Conservation (phyloP, 2,329 filamentous ascomycete species). For the Penicillium decumbens region DNA sequence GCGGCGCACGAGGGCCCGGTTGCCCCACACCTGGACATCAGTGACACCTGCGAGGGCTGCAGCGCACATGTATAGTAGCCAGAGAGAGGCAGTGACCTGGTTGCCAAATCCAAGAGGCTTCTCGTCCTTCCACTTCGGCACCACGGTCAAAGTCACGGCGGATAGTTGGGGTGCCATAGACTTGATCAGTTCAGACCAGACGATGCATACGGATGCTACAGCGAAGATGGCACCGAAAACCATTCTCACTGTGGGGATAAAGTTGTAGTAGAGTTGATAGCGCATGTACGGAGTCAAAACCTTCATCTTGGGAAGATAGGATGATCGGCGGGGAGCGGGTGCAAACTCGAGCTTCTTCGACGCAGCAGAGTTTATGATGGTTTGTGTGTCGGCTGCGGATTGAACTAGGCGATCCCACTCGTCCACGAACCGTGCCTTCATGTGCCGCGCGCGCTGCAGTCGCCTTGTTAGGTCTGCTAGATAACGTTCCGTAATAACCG, state of each 20-base stretch:
- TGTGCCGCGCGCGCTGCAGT: conserved; percentile 75
- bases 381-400: conserved; percentile 69
- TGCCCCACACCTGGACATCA: conserved; percentile 96
- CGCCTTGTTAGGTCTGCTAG: conserved; percentile 83
- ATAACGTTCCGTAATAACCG: conserved; percentile 88
- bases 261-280: conserved; percentile 68
- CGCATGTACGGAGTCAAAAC: conserved; percentile 76
- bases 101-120: conserved; percentile 79
- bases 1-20: conserved; percentile 79
- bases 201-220: conserved; percentile 71
- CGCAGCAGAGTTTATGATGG: conserved; percentile 74
- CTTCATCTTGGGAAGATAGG: conserved; percentile 52
- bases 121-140: conserved; percentile 65
- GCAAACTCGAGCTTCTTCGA: conserved; percentile 77
- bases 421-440: conserved; percentile 73
- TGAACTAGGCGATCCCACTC: conserved; percentile 80
- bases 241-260: conserved; percentile 66
- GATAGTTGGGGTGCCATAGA: conserved; percentile 73
- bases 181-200: conserved; percentile 93
- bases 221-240: conserved; percentile 63
- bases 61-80: conserved; percentile 95
- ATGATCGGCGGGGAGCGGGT: conserved; percentile 52
- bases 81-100: conserved; percentile 75
- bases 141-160: conserved; percentile 56
- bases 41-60: conserved; percentile 83